phyloP scores from a whole-genome alignment of 345 rosid species.

The Anastatica hierochuntica region DNA sequence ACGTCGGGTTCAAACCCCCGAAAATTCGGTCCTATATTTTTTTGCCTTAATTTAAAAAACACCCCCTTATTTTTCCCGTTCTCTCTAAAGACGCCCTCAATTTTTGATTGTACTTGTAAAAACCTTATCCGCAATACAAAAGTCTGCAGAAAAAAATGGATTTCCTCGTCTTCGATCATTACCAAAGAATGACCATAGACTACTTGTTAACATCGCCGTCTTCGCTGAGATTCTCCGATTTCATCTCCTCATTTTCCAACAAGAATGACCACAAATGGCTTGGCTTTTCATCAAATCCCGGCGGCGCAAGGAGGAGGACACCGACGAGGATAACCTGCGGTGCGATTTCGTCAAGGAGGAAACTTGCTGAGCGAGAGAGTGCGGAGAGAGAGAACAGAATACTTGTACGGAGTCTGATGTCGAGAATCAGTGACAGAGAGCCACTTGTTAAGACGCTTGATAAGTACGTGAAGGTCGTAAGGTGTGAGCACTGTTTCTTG shows the following conservation, averaged over 20 bases:
- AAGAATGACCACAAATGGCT: background rate
- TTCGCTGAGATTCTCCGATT: slow-evolving; percentile 17
- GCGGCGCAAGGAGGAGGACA: background rate
- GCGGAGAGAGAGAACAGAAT: slow-evolving; percentile 47
- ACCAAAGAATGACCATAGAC: slow-evolving; percentile 8
- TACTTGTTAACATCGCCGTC: slow-evolving; percentile 22
- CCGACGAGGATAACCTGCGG: slow-evolving; percentile 25
- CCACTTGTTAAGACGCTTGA: slow-evolving; percentile 61
- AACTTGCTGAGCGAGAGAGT: slow-evolving; percentile 18
- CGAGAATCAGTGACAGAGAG: slow-evolving; percentile 45
- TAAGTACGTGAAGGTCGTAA: slow-evolving; percentile 54
- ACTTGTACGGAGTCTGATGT: slow-evolving; percentile 48
- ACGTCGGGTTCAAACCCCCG: slow-evolving; percentile 67
- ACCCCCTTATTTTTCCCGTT: background rate
- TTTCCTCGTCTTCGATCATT: background rate
- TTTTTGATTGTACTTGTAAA: background rate
- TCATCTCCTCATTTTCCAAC: slow-evolving; percentile 1
- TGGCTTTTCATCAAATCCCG: slow-evolving; percentile 1
- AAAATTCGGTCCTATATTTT: background rate
- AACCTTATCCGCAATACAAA: slow-evolving; percentile 7
- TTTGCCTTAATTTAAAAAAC: background rate
- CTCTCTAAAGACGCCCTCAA: background rate
- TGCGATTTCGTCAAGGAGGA: slow-evolving; percentile 46
- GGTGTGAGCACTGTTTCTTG: slow-evolving; percentile 73
- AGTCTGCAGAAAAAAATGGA: background rate